Base-by-base conservation (phyloP, 129 eudicot species). In the Sambucus nigra region DNA sequence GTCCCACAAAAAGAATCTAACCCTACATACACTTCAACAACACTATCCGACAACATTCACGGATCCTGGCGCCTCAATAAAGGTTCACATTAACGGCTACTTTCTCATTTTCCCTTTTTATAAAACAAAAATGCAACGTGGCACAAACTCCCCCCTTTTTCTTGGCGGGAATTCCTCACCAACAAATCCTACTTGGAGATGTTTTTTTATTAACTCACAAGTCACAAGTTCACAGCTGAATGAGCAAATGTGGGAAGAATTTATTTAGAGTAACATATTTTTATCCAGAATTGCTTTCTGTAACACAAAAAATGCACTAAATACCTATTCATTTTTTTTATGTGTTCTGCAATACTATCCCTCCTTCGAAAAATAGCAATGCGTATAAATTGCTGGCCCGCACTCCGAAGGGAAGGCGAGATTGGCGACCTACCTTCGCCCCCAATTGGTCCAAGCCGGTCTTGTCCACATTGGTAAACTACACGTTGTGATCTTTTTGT, bases 61-160 rank as follows among this genome's bases (percentile, higher is more conserved):
- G 60, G 64, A 61, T 66, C 26, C 69, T 61, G 53, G 69, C 53
- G 66, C 69, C 57, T 53, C 61, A 56, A 54, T 48, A 48, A 60
- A 44, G 29, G 20, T 57, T 60, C 67, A 68, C 69, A 75, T 66
- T 65, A 80, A 80, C 88, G 83, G 80, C 88, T 80, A 72, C 83
- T 80, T 76, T 78, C 71, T 57, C 33, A 17, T 39, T 52, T 42
- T 6, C n/a, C 53, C 21, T 15, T 3, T 45, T 5, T 3, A 38
- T 0, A 6, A 23, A 67, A 44, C 32, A 47, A 25, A 2, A 61
- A 16, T n/a, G 29, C 11, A 44, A 33, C 27, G 23, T 44, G 39
- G 19, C 63, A 2, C 33, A n/a, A n/a, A n/a, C n/a, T n/a, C 21
- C 31, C 33, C 48, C 8, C 45, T 20, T 1, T 19, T 47, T 68